Evolutionary conservation across 495 filamentous ascomycete species (phyloP).

Genomic region (Emericellopsis terricola): DNA sequence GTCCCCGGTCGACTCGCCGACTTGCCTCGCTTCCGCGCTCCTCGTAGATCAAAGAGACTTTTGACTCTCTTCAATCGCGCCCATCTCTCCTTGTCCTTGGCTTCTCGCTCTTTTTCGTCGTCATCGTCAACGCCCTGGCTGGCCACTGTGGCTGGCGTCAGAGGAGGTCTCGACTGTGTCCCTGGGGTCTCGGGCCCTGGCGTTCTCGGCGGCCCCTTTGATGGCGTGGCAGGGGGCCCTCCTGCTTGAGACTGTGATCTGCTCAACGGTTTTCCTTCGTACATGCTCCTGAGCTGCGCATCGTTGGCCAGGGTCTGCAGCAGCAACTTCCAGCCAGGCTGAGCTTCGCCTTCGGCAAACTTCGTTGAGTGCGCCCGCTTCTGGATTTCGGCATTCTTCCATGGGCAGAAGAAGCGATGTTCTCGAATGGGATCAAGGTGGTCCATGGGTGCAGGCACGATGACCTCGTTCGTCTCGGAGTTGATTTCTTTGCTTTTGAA

Average conservation of each 20-base stretch:
- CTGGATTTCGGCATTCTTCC: conserved; percentile 47
- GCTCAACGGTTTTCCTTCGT: conserved; percentile 2
- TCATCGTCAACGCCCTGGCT: conserved; percentile 14
- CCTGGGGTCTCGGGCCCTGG: conserved; percentile 1
- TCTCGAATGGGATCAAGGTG: conserved; percentile 48
- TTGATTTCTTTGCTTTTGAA: conserved; percentile 48
- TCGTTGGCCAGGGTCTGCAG: conserved; percentile 25
- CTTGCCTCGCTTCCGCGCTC: conserved; percentile 19
- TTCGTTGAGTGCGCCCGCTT: conserved; percentile 14
- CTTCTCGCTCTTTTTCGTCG: conserved; percentile 22
- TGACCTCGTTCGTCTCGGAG: conserved; percentile 23
- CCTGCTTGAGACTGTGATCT: conserved; percentile 5
- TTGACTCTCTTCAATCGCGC: conserved; percentile 34
- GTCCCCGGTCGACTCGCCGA: conserved; percentile 13
- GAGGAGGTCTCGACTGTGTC: too few species aligned
- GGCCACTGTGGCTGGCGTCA: conserved; percentile 4
- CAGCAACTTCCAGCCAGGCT: conserved; percentile 26
- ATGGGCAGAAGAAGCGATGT: conserved; percentile 71
- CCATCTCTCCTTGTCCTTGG: conserved; percentile 37
- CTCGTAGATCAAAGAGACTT: conserved; percentile 37
- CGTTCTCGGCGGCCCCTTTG: conserved; percentile 6
- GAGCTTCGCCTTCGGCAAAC: conserved; percentile 8
- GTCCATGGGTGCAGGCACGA: conserved; percentile 39
- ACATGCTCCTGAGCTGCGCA: conserved; percentile 15
- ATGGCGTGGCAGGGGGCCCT: conserved; percentile 8